phyloP scores from a whole-genome alignment of 495 filamentous ascomycete species.

The Platismatia glauca region DNA sequence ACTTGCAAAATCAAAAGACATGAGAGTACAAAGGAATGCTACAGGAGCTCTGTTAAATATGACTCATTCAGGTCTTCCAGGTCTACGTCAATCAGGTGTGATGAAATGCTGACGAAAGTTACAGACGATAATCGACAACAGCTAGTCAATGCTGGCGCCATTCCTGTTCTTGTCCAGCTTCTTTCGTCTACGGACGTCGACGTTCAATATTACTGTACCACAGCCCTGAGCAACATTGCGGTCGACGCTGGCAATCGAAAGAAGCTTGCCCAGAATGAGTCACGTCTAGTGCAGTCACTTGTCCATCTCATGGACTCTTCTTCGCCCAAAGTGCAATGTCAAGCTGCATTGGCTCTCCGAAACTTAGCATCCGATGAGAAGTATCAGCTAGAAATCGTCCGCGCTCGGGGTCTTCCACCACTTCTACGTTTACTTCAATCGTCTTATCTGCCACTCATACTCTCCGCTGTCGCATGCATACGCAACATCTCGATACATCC shows the following conservation, averaged over 20 bases:
- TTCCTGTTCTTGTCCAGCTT: slow-evolving; percentile 90
- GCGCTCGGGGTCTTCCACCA: slow-evolving; percentile 71
- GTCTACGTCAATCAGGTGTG: slow-evolving; percentile 7
- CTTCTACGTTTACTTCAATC: slow-evolving; percentile 86
- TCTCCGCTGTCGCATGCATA: slow-evolving; percentile 96
- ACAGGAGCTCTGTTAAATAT: slow-evolving; percentile 95
- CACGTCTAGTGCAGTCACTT: slow-evolving; percentile 80
- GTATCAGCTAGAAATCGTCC: slow-evolving; percentile 95
- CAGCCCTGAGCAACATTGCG: slow-evolving; percentile 94
- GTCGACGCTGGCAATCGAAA: slow-evolving; percentile 87
- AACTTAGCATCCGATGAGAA: slow-evolving; percentile 97
- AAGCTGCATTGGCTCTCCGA: slow-evolving; percentile 86
- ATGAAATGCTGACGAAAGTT: slow-evolving; percentile 7
- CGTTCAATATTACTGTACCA: slow-evolving; percentile 99
- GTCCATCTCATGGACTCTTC: slow-evolving; percentile 96
- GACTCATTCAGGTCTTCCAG: slow-evolving; percentile 85
- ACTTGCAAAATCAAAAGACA: slow-evolving; percentile 93
- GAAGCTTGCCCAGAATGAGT: slow-evolving; percentile 79
- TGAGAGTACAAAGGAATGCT: slow-evolving; percentile 96
- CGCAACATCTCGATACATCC: slow-evolving; percentile 98
- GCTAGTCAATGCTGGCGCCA: slow-evolving; percentile 90
- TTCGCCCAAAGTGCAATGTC: slow-evolving; percentile 95
- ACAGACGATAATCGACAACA: slow-evolving; percentile 95
- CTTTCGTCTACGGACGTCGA: slow-evolving; percentile 88
- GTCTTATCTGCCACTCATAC: slow-evolving; percentile 87